Evolutionary conservation across 2,329 filamentous ascomycete species (phyloP), one percentile per base, ranked within the genome.

Genomic region (Fusarium equiseti): DNA sequence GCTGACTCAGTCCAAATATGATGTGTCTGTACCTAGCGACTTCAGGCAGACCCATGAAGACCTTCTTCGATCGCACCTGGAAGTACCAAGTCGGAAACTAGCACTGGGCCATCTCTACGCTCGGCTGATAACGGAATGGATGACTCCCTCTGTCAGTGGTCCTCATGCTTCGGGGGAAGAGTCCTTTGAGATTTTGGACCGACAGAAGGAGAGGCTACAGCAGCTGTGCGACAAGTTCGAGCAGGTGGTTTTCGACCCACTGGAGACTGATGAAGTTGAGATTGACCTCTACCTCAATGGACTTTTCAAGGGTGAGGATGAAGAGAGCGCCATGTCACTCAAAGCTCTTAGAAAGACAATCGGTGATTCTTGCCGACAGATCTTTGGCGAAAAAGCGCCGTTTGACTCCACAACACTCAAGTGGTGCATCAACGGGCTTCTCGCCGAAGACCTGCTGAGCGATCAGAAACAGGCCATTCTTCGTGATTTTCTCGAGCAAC

Each of bases 381-480:
- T 42, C 9, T 58, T 58, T 53, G 32, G 46, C 2, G 54, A 40
- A 5, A 53, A 58, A 0, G 29, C 54, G 20, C 54, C 46, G 0
- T 58, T 58, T 8, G 46, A 58, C 22, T 53, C 54, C 3, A 6
- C n/a, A 16, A 26, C 26, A 3, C 54, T 53, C 4, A 58, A 38
- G 6, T 53, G 54, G 54, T 58, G 54, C 16, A 58, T 58, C 15
- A 42, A 58, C 16, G 54, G 54, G 2, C 7, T 58, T n/a, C 54
- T 58, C 4, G 54, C 54, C 3, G 54, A 58, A 32, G 54, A 58
- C 7, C 3, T 58, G 16, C 46, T 58, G 4, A 58, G 46, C 5
- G 54, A 58, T 6, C n/a, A 58, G 31, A 58, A 58, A 24, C 54
- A 58, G 46, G 46, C 54, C 5, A 58, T 58, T 10, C 54, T 58